These are phyloP conservation scores for Cyberlindnera suaveolens DNA, from an alignment of 805 yeast species.

Conservation along the genomic window DNA sequence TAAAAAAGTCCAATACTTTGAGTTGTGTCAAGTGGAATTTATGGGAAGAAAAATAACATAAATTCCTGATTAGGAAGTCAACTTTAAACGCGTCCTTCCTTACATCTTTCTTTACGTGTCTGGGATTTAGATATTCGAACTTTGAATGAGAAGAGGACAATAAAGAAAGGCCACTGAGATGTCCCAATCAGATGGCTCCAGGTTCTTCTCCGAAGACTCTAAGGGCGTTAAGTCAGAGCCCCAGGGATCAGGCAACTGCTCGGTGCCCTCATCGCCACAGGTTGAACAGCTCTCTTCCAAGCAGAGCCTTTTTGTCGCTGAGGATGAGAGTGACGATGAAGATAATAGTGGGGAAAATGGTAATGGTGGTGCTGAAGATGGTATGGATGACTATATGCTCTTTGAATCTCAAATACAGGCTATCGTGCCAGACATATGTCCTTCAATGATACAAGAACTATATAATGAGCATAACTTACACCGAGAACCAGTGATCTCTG, in stretches of 20 bases:
- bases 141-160: background rate
- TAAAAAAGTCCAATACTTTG: too few species aligned
- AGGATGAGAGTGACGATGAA: slow-evolving; percentile 14
- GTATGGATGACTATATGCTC: slow-evolving; percentile 11
- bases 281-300: background rate
- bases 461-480: slow-evolving; percentile 23
- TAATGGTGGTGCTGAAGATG: slow-evolving; percentile 8
- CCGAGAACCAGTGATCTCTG: slow-evolving; percentile 28
- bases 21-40: too few species aligned
- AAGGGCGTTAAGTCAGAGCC: background rate
- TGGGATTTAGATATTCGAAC: too few species aligned
- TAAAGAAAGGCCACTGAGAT: background rate
- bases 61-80: slow-evolving; percentile 4
- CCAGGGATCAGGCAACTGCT: background rate
- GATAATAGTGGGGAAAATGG: background rate
- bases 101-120: too few species aligned
- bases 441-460: slow-evolving; percentile 17
- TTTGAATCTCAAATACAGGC: slow-evolving; percentile 29
- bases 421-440: slow-evolving; percentile 30
- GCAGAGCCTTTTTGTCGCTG: slow-evolving; percentile 10
- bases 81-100: background rate
- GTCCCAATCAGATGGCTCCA: slow-evolving; percentile 4
- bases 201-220: slow-evolving; percentile 13
- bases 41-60: background rate
- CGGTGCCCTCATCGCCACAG: slow-evolving; percentile 2